These are phyloP conservation scores for Chaetomiaceae sp. DNA, from an alignment of 2,329 filamentous ascomycete genomes.

Conservation along the genomic window DNA sequence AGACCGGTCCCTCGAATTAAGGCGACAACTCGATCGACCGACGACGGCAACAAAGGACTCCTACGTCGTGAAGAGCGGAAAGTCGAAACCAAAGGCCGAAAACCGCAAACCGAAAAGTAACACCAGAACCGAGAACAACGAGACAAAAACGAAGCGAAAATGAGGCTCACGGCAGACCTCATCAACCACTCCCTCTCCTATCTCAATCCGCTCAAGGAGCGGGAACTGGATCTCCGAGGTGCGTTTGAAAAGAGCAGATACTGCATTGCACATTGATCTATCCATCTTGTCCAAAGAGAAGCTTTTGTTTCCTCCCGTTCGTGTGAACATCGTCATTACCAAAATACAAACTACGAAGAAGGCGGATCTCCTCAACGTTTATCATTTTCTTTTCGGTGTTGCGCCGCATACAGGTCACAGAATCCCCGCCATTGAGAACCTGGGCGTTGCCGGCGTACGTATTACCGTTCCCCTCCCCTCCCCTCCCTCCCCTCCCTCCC, in stretches of 20 bases:
- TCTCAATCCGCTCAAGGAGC: constrained; percentile 97
- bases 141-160: constrained; percentile 39
- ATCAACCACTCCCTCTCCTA: constrained; percentile 94
- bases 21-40: too few relatives aligned
- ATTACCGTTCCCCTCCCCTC: constrained; percentile 7
- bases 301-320: background rate
- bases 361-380: constrained; percentile 17
- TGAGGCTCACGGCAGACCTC: constrained; percentile 94
- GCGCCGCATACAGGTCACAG: constrained; percentile 74
- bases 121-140: background rate
- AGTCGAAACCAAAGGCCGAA: background rate
- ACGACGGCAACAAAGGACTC: too few relatives aligned
- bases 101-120: background rate
- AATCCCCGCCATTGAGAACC: constrained; percentile 94
- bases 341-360: background rate
- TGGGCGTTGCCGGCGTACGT: constrained; percentile 88
- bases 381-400: constrained; percentile 11
- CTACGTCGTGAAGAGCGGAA: too few relatives aligned
- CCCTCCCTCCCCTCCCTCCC: too few relatives aligned
- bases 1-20: too few relatives aligned
- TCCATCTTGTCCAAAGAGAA: constrained; percentile 15
- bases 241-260: constrained; percentile 95
- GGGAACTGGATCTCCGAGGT: constrained; percentile 99
- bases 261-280: constrained; percentile 72
- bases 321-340: background rate